phyloP scores from a whole-genome alignment of 192 early-diverging fungal species.

The Rhizophagus clarus region DNA sequence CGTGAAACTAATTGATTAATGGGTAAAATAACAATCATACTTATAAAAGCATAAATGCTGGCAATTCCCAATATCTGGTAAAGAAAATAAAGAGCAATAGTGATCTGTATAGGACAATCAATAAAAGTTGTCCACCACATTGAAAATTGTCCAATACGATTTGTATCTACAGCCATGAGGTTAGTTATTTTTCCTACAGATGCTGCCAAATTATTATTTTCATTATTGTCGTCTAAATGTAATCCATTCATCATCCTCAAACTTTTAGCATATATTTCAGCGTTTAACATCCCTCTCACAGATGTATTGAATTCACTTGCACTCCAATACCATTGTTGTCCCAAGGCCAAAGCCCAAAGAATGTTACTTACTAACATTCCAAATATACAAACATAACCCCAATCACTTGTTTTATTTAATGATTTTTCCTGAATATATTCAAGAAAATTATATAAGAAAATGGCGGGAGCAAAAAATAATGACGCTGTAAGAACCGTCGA shows the following conservation, averaged over 20 bases:
- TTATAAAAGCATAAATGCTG: slow-evolving; percentile 36
- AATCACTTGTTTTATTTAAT: background rate
- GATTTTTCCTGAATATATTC: slow-evolving; percentile 33
- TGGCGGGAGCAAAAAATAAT: slow-evolving; percentile 38
- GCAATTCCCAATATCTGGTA: slow-evolving; percentile 74
- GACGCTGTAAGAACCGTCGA: slow-evolving; percentile 13
- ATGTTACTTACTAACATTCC: slow-evolving; percentile 13
- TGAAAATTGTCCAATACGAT: slow-evolving; percentile 58
- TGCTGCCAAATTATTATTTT: slow-evolving; percentile 33
- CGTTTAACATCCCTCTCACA: slow-evolving; percentile 53
- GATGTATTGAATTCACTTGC: background rate
- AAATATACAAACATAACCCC: slow-evolving; percentile 8
- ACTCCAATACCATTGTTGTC: slow-evolving; percentile 19
- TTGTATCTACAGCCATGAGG: slow-evolving; percentile 73
- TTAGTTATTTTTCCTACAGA: slow-evolving; percentile 71
- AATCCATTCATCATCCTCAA: slow-evolving; percentile 35
- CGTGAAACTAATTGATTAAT: slow-evolving; percentile 13
- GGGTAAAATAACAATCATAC: slow-evolving; percentile 45
- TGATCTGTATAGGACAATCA: slow-evolving; percentile 61
- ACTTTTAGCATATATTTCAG: slow-evolving; percentile 68
- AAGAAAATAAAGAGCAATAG: slow-evolving; percentile 66
- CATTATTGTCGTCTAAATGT: background rate
- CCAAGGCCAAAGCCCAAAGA: background rate
- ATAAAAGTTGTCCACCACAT: slow-evolving; percentile 56
- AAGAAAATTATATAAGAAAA: slow-evolving; percentile 38